A percentile compares a stretch with the other conserved stretches of the same genome.
These are phyloP conservation scores for Peltaster fructicola DNA, from an alignment of 2,329 filamentous ascomycete genomes.

Conservation along the genomic window DNA sequence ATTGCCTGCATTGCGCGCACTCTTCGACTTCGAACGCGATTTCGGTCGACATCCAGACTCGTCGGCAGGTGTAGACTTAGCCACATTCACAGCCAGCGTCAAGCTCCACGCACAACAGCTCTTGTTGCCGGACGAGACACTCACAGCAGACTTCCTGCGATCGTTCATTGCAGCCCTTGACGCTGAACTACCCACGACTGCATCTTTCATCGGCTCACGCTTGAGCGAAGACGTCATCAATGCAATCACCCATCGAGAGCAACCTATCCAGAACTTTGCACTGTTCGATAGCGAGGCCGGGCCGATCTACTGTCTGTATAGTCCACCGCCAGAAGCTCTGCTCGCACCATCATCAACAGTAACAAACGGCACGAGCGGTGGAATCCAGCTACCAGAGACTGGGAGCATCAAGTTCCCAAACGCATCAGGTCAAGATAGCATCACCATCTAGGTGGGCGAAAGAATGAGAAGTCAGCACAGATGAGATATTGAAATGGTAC, in stretches of 20 bases:
- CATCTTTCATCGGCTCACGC: constrained; percentile 75
- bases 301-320: constrained; percentile 53
- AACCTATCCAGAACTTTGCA: constrained; percentile 88
- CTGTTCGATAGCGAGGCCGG: constrained; percentile 79
- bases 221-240: constrained; percentile 96
- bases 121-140: constrained; percentile 26
- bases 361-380: no score
- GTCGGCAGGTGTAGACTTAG: constrained; percentile 49
- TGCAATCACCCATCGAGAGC: constrained; percentile 74
- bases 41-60: constrained; percentile 26
- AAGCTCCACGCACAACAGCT: constrained; percentile 59
- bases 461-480: no score
- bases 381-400: no score
- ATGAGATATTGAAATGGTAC: no score
- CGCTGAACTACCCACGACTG: constrained; percentile 69
- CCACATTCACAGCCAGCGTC: constrained; percentile 58
- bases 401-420: no score
- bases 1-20: constrained; percentile 67
- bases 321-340: constrained; percentile 15
- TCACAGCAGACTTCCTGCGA: constrained; percentile 47
- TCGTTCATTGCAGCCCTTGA: constrained; percentile 76
- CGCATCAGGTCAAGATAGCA: no score
- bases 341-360: no score
- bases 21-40: constrained; percentile 64
- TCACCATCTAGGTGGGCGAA: no score